These are phyloP conservation scores for Russula vinacea DNA, from an alignment of 768 basidiomycete species.

Conservation along the genomic window DNA sequence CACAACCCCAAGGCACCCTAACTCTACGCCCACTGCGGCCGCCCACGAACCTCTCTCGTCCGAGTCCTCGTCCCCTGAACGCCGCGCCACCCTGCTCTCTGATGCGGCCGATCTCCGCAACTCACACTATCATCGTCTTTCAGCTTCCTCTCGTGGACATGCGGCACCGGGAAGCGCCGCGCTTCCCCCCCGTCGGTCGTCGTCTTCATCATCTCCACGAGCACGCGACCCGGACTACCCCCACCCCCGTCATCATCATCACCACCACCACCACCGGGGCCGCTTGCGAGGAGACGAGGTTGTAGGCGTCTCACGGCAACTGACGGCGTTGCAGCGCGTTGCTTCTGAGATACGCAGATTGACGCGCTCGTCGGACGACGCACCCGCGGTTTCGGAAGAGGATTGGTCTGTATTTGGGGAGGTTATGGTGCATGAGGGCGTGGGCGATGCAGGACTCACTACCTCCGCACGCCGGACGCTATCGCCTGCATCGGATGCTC, in stretches of 20 bases:
- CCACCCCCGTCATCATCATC: no score
- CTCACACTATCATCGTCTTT: background rate
- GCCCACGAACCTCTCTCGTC: background rate
- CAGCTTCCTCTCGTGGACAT: background rate
- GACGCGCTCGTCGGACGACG: background rate
- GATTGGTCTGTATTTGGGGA: constrained; percentile 29
- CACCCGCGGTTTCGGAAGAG: background rate
- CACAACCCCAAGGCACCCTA: background rate
- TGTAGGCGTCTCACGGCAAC: background rate
- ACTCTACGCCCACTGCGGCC: background rate
- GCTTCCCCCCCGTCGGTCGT: background rate
- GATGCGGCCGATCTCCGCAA: background rate
- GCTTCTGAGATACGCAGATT: constrained; percentile 12
- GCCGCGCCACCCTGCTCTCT: background rate
- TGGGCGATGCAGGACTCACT: background rate
- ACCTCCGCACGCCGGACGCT: background rate
- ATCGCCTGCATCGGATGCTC: constrained; percentile 17
- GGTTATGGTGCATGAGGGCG: constrained; percentile 21
- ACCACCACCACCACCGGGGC: background rate
- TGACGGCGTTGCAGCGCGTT: constrained; percentile 17
- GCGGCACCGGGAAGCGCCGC: background rate
- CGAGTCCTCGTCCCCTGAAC: background rate
- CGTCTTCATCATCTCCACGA: background rate
- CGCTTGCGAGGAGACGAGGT: background rate
- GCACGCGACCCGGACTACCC: background rate